Base-by-base conservation (phyloP, 2,329 filamentous ascomycete genomes). In the Aspergillus carbonarius region DNA sequence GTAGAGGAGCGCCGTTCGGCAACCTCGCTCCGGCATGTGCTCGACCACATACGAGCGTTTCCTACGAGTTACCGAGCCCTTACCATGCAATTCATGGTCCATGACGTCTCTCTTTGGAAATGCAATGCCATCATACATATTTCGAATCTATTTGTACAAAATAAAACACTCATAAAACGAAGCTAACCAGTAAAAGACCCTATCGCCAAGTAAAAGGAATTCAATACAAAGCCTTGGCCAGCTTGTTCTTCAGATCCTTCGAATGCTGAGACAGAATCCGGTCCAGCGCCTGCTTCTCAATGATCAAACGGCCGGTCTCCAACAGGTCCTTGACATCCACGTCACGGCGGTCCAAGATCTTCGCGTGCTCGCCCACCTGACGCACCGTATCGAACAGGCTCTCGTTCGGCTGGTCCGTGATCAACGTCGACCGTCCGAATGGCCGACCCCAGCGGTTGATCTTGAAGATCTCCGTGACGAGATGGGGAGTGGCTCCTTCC, bases 291-390 rank as follows among this genome's bases (percentile, higher is more conserved):
- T 80, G 78, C 74, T 89, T 86, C 83, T 99, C 95, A 69, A 99
- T 86, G 60, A 99, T 87, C 60, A 99, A 80, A 69, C 92, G 87
- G 55, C 90, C 90, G 55, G 88, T 87, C 79, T 95, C 91, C 65
- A 99, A 78, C 63, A 99, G 77, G 74, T 98, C 91, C 84, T 98
- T 99, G 62, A 99, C 92, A 76, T 98, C 95, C 35, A 99, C 91
- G 62, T 96, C 89, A n/a, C 83, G 79, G 59, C 88, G 81, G 58
- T 85, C 83, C 66, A 92, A 79, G 8, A 88, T 88, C 57, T 86
- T 84, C 18, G 90, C 91, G 61, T 92, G 84, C 69, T 84, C 79
- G 8, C 83, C 84, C 61, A 88, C 77, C 59, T 84, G 78, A 53
- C 84, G 82, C 71, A 96, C 80, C 34, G 88, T 87, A 37, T 82